Conservation (phyloP, 306 rosid species). For the Sicyos baderoa region DNA sequence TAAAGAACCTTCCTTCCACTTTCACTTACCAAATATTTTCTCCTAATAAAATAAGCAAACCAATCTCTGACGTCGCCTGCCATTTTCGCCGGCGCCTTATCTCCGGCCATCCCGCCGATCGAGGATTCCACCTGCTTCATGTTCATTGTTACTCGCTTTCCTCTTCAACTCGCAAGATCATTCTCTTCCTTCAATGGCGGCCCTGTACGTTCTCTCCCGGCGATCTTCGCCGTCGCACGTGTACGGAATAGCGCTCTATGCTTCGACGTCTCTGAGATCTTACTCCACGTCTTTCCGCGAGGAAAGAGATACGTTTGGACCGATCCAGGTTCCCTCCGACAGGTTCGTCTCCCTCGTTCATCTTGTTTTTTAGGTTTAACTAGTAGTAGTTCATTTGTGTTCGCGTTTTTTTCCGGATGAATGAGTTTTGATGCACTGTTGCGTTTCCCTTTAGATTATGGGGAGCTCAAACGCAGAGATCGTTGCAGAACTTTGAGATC, state of each 20-base stretch:
- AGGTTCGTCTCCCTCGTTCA: constrained; percentile 39
- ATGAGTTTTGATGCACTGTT: not conserved
- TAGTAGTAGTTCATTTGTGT: not conserved
- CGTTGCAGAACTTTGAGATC: constrained; percentile 86
- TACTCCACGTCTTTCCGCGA: constrained; percentile 70
- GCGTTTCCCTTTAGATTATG: constrained; percentile 45
- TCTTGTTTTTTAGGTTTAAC: not conserved
- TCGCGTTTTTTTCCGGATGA: not conserved
- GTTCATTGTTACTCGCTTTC: not conserved
- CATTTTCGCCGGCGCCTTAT: constrained; percentile 9
- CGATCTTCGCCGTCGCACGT: constrained; percentile 44
- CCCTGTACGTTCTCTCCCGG: constrained; percentile 41
- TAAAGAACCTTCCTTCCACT: too few relatives aligned
- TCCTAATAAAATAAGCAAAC: too few relatives aligned
- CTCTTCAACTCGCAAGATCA: not conserved
- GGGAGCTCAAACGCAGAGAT: constrained; percentile 98
- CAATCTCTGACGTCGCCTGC: not conserved
- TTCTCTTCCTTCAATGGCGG: constrained; percentile 37
- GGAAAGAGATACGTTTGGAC: constrained; percentile 89
- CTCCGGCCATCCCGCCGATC: constrained; percentile 4
- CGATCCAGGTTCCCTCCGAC: constrained; percentile 86
- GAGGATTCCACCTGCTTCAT: not conserved
- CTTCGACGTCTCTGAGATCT: constrained; percentile 36
- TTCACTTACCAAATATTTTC: too few relatives aligned
- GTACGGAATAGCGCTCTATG: constrained; percentile 32